phyloP scores from a whole-genome alignment of 179 eudicot genomes.

The Beta lomatogona region DNA sequence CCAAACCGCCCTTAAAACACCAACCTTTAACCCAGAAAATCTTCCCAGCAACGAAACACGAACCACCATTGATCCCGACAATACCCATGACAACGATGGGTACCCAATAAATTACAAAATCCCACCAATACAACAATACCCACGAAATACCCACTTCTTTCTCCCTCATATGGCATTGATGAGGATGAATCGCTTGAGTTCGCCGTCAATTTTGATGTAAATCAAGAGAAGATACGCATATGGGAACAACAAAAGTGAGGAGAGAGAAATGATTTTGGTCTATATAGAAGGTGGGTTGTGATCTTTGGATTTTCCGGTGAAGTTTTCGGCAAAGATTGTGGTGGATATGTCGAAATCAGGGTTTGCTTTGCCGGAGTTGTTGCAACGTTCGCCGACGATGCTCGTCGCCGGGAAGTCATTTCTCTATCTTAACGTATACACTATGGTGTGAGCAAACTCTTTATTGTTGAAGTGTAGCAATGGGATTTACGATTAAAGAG shows the following conservation, averaged over 20 bases:
- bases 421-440: not conserved
- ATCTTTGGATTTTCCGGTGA: constrained; percentile 44
- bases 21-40: too few relatives aligned
- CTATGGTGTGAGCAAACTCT: too few relatives aligned
- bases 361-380: constrained; percentile 23
- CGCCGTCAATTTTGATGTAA: constrained; percentile 52
- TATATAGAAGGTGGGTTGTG: constrained; percentile 49
- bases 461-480: too few relatives aligned
- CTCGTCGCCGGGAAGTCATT: constrained; percentile 44
- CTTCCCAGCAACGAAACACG: too few relatives aligned
- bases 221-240: constrained; percentile 57
- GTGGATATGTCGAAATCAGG: not conserved
- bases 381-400: constrained; percentile 26
- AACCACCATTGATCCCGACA: too few relatives aligned
- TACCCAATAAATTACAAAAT: too few relatives aligned
- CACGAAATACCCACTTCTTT: too few relatives aligned
- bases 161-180: constrained; percentile 41
- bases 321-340: not conserved
- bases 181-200: constrained; percentile 61
- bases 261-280: constrained; percentile 41
- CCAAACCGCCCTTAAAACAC: too few relatives aligned
- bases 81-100: too few relatives aligned
- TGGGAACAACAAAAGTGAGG: constrained; percentile 57
- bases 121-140: too few relatives aligned
- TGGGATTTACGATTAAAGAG: too few relatives aligned